phyloP scores from a whole-genome alignment of 768 basidiomycete species.

The Termitomyces sp. region DNA sequence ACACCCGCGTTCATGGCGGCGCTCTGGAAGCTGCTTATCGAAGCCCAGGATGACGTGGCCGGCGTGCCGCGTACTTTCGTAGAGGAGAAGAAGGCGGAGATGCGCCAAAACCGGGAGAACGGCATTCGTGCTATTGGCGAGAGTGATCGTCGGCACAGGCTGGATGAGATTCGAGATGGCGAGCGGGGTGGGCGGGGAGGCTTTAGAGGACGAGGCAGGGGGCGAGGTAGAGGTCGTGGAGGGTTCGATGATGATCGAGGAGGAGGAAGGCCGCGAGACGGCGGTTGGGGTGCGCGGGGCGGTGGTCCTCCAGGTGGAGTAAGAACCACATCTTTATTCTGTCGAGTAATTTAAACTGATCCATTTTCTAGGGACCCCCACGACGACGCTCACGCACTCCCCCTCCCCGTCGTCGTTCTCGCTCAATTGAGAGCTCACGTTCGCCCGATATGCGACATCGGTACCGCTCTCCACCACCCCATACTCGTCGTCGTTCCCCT shows the following conservation, averaged over 20 bases:
- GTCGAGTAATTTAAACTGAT: constrained; percentile 10
- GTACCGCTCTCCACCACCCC: constrained; percentile 41
- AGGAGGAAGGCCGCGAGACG: constrained; percentile 55
- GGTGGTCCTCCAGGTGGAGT: constrained; percentile 44
- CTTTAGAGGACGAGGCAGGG: constrained; percentile 54
- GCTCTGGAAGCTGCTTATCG: constrained; percentile 90
- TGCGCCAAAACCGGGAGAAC: constrained; percentile 65
- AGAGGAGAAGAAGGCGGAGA: constrained; percentile 90
- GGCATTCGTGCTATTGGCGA: constrained; percentile 69
- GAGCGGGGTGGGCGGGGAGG: constrained; percentile 53
- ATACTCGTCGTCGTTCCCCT: constrained; percentile 37
- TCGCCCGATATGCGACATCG: constrained; percentile 34
- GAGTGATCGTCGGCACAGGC: constrained; percentile 62
- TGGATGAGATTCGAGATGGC: constrained; percentile 69
- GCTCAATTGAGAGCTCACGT: constrained; percentile 36
- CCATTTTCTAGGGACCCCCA: constrained; percentile 32
- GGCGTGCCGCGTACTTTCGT: constrained; percentile 90
- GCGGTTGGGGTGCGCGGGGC: constrained; percentile 71
- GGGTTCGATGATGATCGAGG: constrained; percentile 48
- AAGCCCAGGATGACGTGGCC: constrained; percentile 85
- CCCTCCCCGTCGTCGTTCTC: constrained; percentile 47
- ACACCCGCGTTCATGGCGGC: constrained; percentile 85
- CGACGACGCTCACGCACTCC: constrained; percentile 49
- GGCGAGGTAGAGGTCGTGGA: constrained; percentile 51
- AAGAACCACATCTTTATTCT: constrained; percentile 20